Percentiles rank a stretch among this genome's conserved stretches.
phyloP scores from a whole-genome alignment of 1,284 basidiomycete genomes.

The Ganoderma sp. region DNA sequence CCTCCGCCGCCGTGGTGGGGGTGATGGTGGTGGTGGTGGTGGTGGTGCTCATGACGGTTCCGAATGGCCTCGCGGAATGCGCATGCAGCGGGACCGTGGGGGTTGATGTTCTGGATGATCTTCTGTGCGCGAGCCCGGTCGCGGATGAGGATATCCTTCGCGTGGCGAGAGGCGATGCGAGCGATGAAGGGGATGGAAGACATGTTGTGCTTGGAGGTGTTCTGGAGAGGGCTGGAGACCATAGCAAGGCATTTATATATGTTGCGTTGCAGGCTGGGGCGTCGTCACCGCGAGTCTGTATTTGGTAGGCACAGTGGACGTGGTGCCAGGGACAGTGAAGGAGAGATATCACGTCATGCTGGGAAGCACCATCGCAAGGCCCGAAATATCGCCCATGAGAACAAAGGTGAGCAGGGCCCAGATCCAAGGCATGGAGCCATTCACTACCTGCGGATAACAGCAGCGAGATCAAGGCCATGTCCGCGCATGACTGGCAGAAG shows the following conservation, averaged over 20 bases:
- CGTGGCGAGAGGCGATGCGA: slow-evolving; percentile 46
- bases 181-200: slow-evolving; percentile 51
- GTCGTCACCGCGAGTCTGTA: not conserved
- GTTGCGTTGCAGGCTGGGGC: not conserved
- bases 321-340: not conserved
- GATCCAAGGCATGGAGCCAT: not conserved
- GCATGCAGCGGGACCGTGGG: slow-evolving; percentile 54
- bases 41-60: slow-evolving; percentile 39
- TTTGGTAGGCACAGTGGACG: slow-evolving; percentile 2
- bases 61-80: slow-evolving; percentile 38
- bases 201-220: not conserved
- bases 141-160: slow-evolving; percentile 54
- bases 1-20: slow-evolving; percentile 31
- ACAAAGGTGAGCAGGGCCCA: not conserved
- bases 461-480: not conserved
- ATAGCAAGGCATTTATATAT: not conserved
- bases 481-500: not conserved
- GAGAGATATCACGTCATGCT: slow-evolving; percentile 1
- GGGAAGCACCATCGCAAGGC: not conserved
- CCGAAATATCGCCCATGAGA: slow-evolving; percentile 17
- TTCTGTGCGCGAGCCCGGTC: slow-evolving; percentile 61
- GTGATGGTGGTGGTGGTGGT: slow-evolving; percentile 29
- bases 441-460: not conserved
- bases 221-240: not conserved
- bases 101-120: slow-evolving; percentile 53